A percentile compares a stretch with the other conserved stretches of the same genome.
phyloP scores from a whole-genome alignment of 2,329 filamentous ascomycete species.

The Colletotrichum sp. region DNA sequence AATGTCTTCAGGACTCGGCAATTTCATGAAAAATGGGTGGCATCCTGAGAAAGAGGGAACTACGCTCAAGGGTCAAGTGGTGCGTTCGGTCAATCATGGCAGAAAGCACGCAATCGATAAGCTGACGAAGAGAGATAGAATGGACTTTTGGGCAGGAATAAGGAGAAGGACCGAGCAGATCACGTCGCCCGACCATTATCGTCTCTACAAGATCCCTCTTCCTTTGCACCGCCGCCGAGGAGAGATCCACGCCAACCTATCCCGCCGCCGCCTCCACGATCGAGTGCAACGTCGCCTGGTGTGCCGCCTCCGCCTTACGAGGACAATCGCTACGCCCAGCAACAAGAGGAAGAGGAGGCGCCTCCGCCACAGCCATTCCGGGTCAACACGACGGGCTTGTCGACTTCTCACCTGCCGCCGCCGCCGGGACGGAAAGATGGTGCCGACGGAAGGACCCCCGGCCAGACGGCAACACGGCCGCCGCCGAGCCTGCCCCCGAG shows the following conservation, averaged over 20 bases:
- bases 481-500: conserved; percentile 74
- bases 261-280: conserved; percentile 26
- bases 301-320: conserved; percentile 18
- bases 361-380: conserved; percentile 69
- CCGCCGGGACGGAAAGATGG: conserved; percentile 65
- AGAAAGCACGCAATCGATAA: neutral
- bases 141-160: conserved; percentile 48
- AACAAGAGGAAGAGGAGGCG: conserved; percentile 37
- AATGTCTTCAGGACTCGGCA: conserved; percentile 51
- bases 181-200: conserved; percentile 66
- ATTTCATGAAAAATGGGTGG: conserved; percentile 57
- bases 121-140: conserved; percentile 40
- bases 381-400: conserved; percentile 72
- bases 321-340: conserved; percentile 14
- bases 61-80: conserved; percentile 49
- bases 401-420: conserved; percentile 71
- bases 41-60: conserved; percentile 51
- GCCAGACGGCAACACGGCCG: conserved; percentile 28
- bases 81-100: conserved; percentile 33
- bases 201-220: conserved; percentile 74
- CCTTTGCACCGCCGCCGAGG: conserved; percentile 83
- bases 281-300: conserved; percentile 41
- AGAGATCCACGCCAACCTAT: conserved; percentile 41
- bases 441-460: conserved; percentile 34
- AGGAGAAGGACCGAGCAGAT: conserved; percentile 32